Evolutionary conservation across 192 early-diverging fungal genomes (phyloP), one percentile per base, ranked within the genome.

Genomic region (Coemansia biformis): DNA sequence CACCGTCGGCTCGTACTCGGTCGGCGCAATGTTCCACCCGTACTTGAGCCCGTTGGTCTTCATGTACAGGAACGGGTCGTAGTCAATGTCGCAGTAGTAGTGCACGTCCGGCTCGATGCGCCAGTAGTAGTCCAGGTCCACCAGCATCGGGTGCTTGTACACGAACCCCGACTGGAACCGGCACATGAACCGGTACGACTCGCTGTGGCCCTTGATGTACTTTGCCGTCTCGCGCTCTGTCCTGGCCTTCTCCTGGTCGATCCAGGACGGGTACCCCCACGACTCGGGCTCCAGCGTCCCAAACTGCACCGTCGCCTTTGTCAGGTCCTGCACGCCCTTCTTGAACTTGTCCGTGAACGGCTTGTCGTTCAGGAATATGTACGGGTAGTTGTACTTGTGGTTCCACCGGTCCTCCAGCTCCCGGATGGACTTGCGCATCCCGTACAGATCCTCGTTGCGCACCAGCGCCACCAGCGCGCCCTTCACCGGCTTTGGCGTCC

Each of bases 361-460:
- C 31, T 66, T 74, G 42, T 90, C 81, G 74, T 88, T 90, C 19
- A 90, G 52, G 52, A 89, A 88, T 8, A 90, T 81, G 65, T 88
- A 90, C n/a, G 87, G 87, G 57, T 90, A 90, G 47, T 83, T 59
- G 72, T 78, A 87, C 10, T 79, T 71, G 45, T 57, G 65, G 69
- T 89, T 89, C 68, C 88, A 88, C 32, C 78, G 76, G 51, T 82
- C 68, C 51, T 89, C 79, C 13, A 89, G 51, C 37, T 84, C 75
- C 8, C 63, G 55, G 7, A 89, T 63, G 0, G 84, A 48, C 21
- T 55, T 53, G 23, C 64, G 65, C 43, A 87, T 51, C 6, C 60
- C 79, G 34, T 75, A 64, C 38, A 83, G 67, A 26, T 88, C 86
- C 16, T 58, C 66, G 76, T 88, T 87, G 39, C 83, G 63, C 40